Evolutionary conservation across 2,329 filamentous ascomycete species (phyloP).

Genomic region (Sporothrix dimorphospora): DNA sequence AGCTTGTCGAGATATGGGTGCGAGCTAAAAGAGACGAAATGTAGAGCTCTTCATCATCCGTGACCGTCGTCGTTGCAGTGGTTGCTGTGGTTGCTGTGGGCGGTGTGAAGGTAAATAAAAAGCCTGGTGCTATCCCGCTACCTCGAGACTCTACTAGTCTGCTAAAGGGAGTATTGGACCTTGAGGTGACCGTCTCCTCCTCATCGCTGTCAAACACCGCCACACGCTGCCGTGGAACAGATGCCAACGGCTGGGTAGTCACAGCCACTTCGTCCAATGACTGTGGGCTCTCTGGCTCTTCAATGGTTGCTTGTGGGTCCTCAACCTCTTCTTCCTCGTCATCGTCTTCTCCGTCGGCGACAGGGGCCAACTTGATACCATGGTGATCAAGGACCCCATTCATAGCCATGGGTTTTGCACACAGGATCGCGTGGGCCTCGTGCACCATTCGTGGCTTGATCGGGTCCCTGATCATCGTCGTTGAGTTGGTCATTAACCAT

Average conservation of each 20-base stretch:
- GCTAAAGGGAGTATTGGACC: not conserved
- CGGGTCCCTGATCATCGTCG: too few species aligned
- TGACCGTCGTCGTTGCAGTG: not conserved
- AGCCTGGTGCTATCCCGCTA: not conserved
- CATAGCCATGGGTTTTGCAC: conserved; percentile 9
- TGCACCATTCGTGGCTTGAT: not conserved
- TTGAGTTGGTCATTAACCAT: conserved; percentile 43
- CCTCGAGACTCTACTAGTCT: not conserved
- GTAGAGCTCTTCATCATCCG: conserved; percentile 9
- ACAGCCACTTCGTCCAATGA: not conserved
- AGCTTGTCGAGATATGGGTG: not conserved
- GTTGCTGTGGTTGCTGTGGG: not conserved
- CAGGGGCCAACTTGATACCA: not conserved
- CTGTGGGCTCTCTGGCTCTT: not conserved
- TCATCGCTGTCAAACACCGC: not conserved
- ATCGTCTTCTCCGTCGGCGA: not conserved
- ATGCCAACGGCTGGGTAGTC: not conserved
- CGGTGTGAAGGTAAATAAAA: not conserved
- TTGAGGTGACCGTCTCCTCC: not conserved
- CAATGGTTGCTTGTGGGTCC: not conserved
- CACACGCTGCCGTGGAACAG: not conserved
- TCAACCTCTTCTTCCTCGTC: not conserved
- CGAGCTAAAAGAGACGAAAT: not conserved
- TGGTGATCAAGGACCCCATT: not conserved
- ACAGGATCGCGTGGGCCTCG: not conserved